A percentile compares a stretch with the other conserved stretches of the same genome.
phyloP scores from a whole-genome alignment of 352 stramenopile species.

The Pythium volutum region DNA sequence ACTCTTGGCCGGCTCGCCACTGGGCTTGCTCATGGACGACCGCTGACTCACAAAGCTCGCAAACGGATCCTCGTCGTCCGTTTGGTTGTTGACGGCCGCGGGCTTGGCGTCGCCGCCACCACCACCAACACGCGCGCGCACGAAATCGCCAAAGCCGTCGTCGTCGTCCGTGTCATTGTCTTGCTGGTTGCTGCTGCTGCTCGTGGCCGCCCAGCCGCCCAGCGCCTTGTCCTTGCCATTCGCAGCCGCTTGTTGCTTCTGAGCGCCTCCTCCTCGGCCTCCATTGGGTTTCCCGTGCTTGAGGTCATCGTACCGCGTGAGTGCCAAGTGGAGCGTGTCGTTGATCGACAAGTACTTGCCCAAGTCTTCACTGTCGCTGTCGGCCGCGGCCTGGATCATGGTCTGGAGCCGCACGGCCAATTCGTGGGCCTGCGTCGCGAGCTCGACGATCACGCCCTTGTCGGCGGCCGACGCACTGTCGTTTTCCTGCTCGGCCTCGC shows the following conservation, averaged over 20 bases:
- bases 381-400: constrained; percentile 58
- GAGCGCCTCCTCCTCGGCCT: neutral
- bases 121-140: constrained; percentile 35
- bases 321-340: constrained; percentile 52
- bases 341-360: constrained; percentile 71
- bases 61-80: constrained; percentile 53
- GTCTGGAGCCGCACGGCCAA: constrained; percentile 59
- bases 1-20: constrained; percentile 35
- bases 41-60: constrained; percentile 59
- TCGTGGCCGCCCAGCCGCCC: constrained; percentile 4
- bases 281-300: constrained; percentile 18
- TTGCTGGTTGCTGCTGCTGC: constrained; percentile 26
- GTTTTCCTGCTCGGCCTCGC: constrained; percentile 61
- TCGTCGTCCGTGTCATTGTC: constrained; percentile 41
- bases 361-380: constrained; percentile 52
- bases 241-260: constrained; percentile 5
- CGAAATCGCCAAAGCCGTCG: constrained; percentile 59
- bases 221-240: constrained; percentile 9
- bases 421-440: constrained; percentile 55
- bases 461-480: constrained; percentile 35
- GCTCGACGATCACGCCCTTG: constrained; percentile 66
- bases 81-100: constrained; percentile 25
- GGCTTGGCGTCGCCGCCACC: constrained; percentile 27
- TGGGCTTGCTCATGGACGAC: constrained; percentile 19
- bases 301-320: constrained; percentile 58